A percentile compares a stretch with the other conserved stretches of the same genome.
Conservation (phyloP, 1,284 basidiomycete species). For the Cryptococcus sp. region DNA sequence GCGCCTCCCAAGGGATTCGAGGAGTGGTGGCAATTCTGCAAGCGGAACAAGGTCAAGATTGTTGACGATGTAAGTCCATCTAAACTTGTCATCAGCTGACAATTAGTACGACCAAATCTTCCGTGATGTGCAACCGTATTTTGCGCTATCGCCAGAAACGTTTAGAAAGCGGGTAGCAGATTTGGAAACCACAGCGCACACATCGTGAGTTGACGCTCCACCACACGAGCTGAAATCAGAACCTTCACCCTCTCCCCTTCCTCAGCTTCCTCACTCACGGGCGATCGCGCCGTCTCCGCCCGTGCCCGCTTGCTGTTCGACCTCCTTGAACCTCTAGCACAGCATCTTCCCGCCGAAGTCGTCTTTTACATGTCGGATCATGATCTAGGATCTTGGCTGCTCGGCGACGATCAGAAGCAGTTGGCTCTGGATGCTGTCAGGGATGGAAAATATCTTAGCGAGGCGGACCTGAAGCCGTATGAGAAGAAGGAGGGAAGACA, state of each 20-base stretch:
- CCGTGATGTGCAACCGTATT: constrained; percentile 46
- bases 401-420: constrained; percentile 40
- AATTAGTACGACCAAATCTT: constrained; percentile 52
- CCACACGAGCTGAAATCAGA: constrained; percentile 16
- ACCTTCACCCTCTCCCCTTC: constrained; percentile 38
- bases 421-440: constrained; percentile 29
- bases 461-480: constrained; percentile 33
- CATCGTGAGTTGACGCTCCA: constrained; percentile 33
- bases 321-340: constrained; percentile 40
- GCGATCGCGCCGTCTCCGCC: constrained; percentile 26
- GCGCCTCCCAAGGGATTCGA: constrained; percentile 56
- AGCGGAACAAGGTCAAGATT: constrained; percentile 50
- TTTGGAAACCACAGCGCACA: constrained; percentile 21
- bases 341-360: constrained; percentile 36
- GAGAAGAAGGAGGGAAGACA: constrained; percentile 37
- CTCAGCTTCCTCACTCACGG: constrained; percentile 27
- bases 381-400: constrained; percentile 45
- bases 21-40: constrained; percentile 49
- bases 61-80: constrained; percentile 50
- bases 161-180: constrained; percentile 36
- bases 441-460: constrained; percentile 31
- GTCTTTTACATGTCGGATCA: constrained; percentile 47
- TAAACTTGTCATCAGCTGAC: constrained; percentile 5
- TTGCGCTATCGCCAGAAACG: constrained; percentile 43
- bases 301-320: constrained; percentile 34